phyloP scores from a whole-genome alignment of 768 basidiomycete species.

The Collybia mongolica region DNA sequence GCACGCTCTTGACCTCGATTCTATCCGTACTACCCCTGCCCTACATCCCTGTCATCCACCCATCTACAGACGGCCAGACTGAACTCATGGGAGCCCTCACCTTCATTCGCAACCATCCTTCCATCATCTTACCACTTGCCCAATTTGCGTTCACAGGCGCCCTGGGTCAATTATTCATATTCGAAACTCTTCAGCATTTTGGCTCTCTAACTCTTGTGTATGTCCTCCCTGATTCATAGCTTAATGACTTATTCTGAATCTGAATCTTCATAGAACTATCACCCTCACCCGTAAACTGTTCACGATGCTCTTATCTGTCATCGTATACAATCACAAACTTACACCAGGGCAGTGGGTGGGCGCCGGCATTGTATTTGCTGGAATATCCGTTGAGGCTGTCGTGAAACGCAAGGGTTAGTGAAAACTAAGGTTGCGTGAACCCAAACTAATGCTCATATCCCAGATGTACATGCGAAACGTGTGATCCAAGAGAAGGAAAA shows the following conservation, averaged over 20 bases:
- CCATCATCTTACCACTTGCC: slow-evolving; percentile 66
- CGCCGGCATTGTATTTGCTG: slow-evolving; percentile 90
- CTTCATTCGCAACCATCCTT: slow-evolving; percentile 79
- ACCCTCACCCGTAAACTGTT: slow-evolving; percentile 96
- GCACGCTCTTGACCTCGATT: slow-evolving; percentile 67
- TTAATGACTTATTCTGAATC: slow-evolving; percentile 3
- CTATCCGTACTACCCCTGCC: slow-evolving; percentile 77
- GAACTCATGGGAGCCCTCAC: slow-evolving; percentile 68
- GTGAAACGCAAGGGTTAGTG: slow-evolving; percentile 81
- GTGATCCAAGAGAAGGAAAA: slow-evolving; percentile 83
- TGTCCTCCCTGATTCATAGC: slow-evolving; percentile 4
- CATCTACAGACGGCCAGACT: slow-evolving; percentile 52
- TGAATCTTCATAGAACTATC: slow-evolving; percentile 65
- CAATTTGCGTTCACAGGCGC: slow-evolving; percentile 91
- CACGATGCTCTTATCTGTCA: slow-evolving; percentile 94
- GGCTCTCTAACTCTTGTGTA: slow-evolving; percentile 89
- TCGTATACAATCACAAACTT: slow-evolving; percentile 87
- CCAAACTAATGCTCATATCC: slow-evolving; percentile 1
- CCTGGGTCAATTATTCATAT: slow-evolving; percentile 96
- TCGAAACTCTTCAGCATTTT: slow-evolving; percentile 91
- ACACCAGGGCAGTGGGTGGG: slow-evolving; percentile 89
- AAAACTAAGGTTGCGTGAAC: slow-evolving; percentile 9
- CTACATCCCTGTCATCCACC: slow-evolving; percentile 80
- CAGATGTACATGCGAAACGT: slow-evolving; percentile 79
- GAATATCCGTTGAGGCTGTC: slow-evolving; percentile 90